phyloP scores from a whole-genome alignment of 352 stramenopile genomes.

The Thalassiosira ordinaria region DNA sequence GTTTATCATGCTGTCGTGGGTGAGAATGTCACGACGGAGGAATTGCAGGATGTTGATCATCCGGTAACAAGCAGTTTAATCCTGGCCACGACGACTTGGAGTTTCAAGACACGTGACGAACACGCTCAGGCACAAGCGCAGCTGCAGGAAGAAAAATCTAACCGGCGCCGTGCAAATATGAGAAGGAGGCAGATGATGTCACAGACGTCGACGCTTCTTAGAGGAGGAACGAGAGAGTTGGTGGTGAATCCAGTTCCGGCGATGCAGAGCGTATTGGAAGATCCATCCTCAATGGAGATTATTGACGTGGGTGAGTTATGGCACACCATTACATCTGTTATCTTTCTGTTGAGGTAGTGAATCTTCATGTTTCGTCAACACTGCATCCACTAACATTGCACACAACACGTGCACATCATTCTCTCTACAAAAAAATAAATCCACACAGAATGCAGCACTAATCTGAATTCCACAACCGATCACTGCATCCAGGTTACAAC shows the following conservation, averaged over 20 bases:
- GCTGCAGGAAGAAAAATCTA: too few species aligned
- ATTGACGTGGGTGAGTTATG: slow-evolving; percentile 22
- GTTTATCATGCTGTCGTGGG: slow-evolving; percentile 22
- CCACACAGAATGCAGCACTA: slow-evolving; percentile 14
- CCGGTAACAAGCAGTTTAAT: background rate
- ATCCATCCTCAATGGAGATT: background rate
- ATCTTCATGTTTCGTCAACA: too few species aligned
- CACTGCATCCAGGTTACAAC: slow-evolving; percentile 29
- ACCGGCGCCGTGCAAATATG: too few species aligned
- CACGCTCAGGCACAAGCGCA: too few species aligned
- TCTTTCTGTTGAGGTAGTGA: too few species aligned
- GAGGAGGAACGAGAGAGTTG: slow-evolving; percentile 2
- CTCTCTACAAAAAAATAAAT: too few species aligned
- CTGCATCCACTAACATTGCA: too few species aligned
- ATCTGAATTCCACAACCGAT: background rate
- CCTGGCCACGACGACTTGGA: slow-evolving; percentile 18
- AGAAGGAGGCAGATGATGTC: background rate
- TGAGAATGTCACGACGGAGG: background rate
- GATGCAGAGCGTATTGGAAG: slow-evolving; percentile 6
- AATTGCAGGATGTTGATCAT: slow-evolving; percentile 2
- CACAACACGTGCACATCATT: too few species aligned
- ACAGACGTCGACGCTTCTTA: too few species aligned
- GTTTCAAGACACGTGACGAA: too few species aligned
- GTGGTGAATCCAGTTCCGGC: background rate
- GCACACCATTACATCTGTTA: background rate